A percentile compares a stretch with the other conserved stretches of the same genome.
phyloP scores from a whole-genome alignment of 768 basidiomycete species.

The Austroboletus eburneus region DNA sequence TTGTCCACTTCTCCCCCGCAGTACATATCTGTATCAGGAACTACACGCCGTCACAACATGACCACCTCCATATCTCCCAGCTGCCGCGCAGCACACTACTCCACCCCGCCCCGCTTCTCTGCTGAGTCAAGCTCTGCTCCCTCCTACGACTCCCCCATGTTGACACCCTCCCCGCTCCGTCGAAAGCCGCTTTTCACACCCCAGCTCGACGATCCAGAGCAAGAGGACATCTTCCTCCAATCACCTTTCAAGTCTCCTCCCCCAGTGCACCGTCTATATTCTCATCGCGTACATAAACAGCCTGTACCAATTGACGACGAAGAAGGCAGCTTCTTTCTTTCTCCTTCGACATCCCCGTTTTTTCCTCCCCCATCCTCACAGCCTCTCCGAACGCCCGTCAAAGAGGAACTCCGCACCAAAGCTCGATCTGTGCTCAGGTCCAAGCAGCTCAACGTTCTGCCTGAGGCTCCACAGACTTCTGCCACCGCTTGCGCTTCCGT shows the following conservation, averaged over 20 bases:
- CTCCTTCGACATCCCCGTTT: conserved; percentile 43
- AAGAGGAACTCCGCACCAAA: conserved; percentile 39
- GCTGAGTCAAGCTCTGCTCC: conserved; percentile 19
- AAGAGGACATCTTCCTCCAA: conserved; percentile 51
- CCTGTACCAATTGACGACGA: conserved; percentile 44
- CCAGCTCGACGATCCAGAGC: conserved; percentile 27
- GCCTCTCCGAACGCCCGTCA: conserved; percentile 60
- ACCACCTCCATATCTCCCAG: conserved; percentile 31
- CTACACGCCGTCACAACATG: conserved; percentile 30
- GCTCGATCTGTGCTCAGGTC: conserved; percentile 41
- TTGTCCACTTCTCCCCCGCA: conserved; percentile 32
- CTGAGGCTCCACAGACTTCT: conserved; percentile 1
- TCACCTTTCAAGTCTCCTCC: conserved; percentile 49
- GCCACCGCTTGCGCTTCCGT: conserved; percentile 34
- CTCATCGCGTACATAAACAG: conserved; percentile 37
- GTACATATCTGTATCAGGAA: conserved; percentile 33
- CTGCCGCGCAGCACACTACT: conserved; percentile 30
- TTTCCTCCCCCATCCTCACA: conserved; percentile 42
- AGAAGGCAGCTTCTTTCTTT: conserved; percentile 55
- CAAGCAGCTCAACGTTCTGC: conserved; percentile 26
- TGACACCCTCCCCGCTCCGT: conserved; percentile 61
- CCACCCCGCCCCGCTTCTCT: conserved; percentile 33
- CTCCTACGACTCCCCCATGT: conserved; percentile 54
- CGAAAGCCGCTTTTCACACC: conserved; percentile 39
- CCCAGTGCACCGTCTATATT: conserved; percentile 40